Conservation (phyloP, 2,329 filamentous ascomycete genomes). For the Stachybotrys chlorohalonatus region DNA sequence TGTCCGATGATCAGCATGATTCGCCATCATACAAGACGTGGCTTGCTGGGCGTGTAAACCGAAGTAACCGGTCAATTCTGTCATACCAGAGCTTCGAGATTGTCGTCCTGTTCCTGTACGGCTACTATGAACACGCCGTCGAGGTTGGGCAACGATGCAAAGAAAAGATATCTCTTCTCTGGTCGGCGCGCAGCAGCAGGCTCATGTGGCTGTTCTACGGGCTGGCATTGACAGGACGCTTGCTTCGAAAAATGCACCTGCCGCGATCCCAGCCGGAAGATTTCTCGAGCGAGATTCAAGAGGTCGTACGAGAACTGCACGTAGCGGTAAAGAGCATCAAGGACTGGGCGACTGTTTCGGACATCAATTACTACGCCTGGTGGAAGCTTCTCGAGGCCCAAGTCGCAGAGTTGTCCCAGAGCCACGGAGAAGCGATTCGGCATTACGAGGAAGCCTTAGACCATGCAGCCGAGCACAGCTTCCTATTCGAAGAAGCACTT, state of each 20-base stretch:
- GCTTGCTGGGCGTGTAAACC: slow-evolving; percentile 40
- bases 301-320: slow-evolving; percentile 43
- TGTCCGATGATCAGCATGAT: slow-evolving; percentile 61
- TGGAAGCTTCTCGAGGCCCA: slow-evolving; percentile 60
- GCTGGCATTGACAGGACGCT: slow-evolving; percentile 42
- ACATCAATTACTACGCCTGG: slow-evolving; percentile 66
- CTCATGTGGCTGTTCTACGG: slow-evolving; percentile 52
- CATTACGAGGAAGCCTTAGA: slow-evolving; percentile 65
- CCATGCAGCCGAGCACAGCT: slow-evolving; percentile 58
- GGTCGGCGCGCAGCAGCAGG: slow-evolving; percentile 51
- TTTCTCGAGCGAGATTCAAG: slow-evolving; percentile 30
- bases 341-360: slow-evolving; percentile 53
- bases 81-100: slow-evolving; percentile 62
- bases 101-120: slow-evolving; percentile 53
- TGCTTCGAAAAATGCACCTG: slow-evolving; percentile 40
- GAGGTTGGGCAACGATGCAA: slow-evolving; percentile 45
- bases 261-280: slow-evolving; percentile 33
- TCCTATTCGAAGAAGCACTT: slow-evolving; percentile 63
- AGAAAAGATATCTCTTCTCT: slow-evolving; percentile 38
- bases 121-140: slow-evolving; percentile 50
- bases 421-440: slow-evolving; percentile 49
- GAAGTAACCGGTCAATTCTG: slow-evolving; percentile 54
- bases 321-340: slow-evolving; percentile 52
- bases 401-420: slow-evolving; percentile 50
- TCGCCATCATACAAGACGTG: slow-evolving; percentile 50